A percentile compares a stretch with the other conserved stretches of the same genome.
phyloP scores from a whole-genome alignment of 208 protist species.

The Wallacemonas sp. region DNA sequence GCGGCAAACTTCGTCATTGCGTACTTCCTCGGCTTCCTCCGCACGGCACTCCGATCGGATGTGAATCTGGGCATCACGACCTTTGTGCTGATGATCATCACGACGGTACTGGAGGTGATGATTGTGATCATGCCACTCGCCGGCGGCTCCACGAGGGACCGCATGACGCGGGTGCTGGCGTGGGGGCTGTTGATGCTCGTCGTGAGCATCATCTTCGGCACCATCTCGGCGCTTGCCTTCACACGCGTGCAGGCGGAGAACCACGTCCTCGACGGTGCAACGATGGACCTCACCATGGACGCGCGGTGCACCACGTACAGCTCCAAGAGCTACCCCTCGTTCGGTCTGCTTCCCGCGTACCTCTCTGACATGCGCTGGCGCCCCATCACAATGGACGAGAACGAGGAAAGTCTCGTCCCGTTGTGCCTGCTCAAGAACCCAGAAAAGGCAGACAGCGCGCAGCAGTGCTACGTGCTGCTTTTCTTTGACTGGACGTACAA shows the following conservation, averaged over 20 bases:
- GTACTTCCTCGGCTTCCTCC: conserved; percentile 72
- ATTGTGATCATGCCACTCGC: conserved; percentile 76
- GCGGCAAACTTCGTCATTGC: conserved; percentile 74
- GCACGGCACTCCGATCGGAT: conserved; percentile 61
- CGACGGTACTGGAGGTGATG: conserved; percentile 67
- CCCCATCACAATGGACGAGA: conserved; percentile 59
- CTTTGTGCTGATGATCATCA: conserved; percentile 56
- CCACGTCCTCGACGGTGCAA: conserved; percentile 51
- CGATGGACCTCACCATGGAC: conserved; percentile 62
- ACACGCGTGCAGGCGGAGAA: conserved; percentile 59
- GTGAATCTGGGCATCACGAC: conserved; percentile 50
- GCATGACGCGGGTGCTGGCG: conserved; percentile 66
- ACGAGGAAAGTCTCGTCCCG: conserved; percentile 30
- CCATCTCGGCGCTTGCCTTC: conserved; percentile 70
- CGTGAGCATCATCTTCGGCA: conserved; percentile 63
- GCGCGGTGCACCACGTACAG: conserved; percentile 47
- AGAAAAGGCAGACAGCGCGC: conserved; percentile 10
- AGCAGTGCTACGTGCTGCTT: conserved; percentile 64
- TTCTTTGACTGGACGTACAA: conserved; percentile 78
- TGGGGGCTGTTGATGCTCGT: conserved; percentile 77
- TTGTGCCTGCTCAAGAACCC: conserved; percentile 38
- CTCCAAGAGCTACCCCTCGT: conserved; percentile 47
- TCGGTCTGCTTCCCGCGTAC: conserved; percentile 60
- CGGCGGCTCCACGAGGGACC: conserved; percentile 45
- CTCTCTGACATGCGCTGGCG: conserved; percentile 81